Conservation (phyloP, 345 rosid genomes). For the Eucalyptus lansdowneana region DNA sequence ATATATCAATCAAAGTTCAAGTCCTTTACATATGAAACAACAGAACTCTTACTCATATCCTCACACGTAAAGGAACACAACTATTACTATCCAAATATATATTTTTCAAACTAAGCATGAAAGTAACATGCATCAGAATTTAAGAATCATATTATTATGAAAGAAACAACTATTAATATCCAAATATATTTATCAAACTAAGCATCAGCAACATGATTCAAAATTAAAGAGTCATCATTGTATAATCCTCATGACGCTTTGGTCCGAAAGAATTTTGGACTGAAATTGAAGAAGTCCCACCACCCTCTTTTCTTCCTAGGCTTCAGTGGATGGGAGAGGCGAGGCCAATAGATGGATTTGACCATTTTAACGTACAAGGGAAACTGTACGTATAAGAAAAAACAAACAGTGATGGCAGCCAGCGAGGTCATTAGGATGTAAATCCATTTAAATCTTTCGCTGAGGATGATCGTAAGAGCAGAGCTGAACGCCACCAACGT, state of each 20-base stretch:
- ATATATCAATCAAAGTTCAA: fast-evolving
- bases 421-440: neutral
- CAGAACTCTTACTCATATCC: neutral
- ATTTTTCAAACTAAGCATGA: neutral
- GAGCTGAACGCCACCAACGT: neutral
- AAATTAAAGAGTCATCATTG: neutral
- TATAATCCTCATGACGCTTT: neutral
- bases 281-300: neutral
- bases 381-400: neutral
- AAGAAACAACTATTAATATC: too few relatives aligned
- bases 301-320: neutral
- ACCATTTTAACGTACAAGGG: neutral
- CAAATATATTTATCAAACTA: neutral
- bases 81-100: neutral
- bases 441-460: neutral
- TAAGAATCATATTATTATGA: too few relatives aligned
- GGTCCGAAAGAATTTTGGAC: neutral
- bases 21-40: neutral
- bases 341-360: neutral
- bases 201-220: neutral
- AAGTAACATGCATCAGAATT: too few relatives aligned
- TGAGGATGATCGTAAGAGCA: neutral
- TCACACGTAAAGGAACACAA: neutral
- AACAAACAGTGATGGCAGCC: neutral
- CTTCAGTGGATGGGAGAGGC: neutral